phyloP scores from a whole-genome alignment of 1,139 yeast genomes.

The Zygosaccharomyces sapae region DNA sequence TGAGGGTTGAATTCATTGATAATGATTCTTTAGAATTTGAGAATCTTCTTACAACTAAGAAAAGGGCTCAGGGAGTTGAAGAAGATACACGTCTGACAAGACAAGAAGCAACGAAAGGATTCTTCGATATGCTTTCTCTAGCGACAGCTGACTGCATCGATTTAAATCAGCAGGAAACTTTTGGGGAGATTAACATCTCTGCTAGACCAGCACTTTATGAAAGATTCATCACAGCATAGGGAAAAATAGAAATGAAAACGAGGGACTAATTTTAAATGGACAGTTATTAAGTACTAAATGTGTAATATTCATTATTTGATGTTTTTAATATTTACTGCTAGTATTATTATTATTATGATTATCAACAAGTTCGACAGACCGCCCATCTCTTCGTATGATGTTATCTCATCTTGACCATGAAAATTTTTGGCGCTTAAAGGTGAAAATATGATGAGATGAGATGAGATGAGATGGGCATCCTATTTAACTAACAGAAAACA shows the following conservation, averaged over 20 bases:
- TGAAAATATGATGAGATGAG: neutral
- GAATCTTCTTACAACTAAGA: slow-evolving; percentile 37
- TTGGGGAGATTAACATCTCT: slow-evolving; percentile 54
- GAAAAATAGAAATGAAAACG: no score
- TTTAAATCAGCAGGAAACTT: slow-evolving; percentile 57
- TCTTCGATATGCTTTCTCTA: slow-evolving; percentile 76
- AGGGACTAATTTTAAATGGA: neutral
- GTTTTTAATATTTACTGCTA: slow-evolving; percentile 3
- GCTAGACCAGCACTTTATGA: slow-evolving; percentile 50
- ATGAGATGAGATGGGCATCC: neutral
- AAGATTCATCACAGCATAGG: slow-evolving; percentile 36
- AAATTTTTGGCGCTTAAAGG: slow-evolving; percentile 5
- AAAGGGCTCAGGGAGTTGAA: slow-evolving; percentile 34
- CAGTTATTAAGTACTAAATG: neutral
- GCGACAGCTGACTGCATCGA: slow-evolving; percentile 73
- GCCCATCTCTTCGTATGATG: slow-evolving; percentile 1
- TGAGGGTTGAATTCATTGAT: slow-evolving; percentile 41
- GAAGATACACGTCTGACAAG: slow-evolving; percentile 40
- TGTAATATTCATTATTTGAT: slow-evolving; percentile 1
- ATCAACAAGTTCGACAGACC: neutral
- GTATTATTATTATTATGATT: neutral
- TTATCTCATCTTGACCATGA: neutral
- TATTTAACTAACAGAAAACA: neutral
- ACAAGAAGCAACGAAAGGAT: slow-evolving; percentile 66
- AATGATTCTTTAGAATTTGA: slow-evolving; percentile 38